Evolutionary conservation across 129 eudicot species (phyloP), one percentile per base, ranked within the genome.

Genomic region (Logfia minima): DNA sequence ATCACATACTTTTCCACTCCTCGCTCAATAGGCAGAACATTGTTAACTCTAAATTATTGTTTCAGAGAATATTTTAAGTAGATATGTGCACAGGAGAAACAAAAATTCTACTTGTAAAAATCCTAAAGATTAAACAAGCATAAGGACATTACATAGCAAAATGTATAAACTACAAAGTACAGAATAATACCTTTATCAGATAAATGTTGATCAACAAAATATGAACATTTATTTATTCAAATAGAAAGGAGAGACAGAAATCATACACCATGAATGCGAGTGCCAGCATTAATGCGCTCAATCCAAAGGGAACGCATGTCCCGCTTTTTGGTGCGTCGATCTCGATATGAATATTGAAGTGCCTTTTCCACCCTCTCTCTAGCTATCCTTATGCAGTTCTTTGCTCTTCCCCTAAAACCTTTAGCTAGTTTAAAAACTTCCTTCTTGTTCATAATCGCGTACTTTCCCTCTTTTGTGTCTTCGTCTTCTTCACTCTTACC

Each of bases 281-380:
- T 81, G 80, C 98, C 98, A 24, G 97, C 98, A 65, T 94, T 94
- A 45, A 94, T 94, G 65, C 97, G 96, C 55, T 91, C 93, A 60
- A 94, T 94, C 97, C 98, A 94, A 77, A 94, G 98, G 11, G 89
- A 83, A 41, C 98, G 97, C 98, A 94, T 94, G 52, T 94, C 98
- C 13, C 98, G 93, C 85, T 94, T 94, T 85, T 94, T 94, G 84
- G 76, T 94, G 39, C 97, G 90, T 35, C 98, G 90, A 45, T 94
- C 98, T 75, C 98, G 81, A 78, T 94, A 94, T 0, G 98, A 87
- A 76, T 94, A 94, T 77, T 94, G 98, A 60, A 94, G 94, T 0
- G 98, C 98, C 77, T 94, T 94, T 82, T 91, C 97, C 41, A 94
- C 98, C 74, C 97, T 86, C 70, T 94, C 97, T 72, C 97, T 75